A percentile compares a stretch with the other conserved stretches of the same genome.
Conservation (phyloP, 345 rosid genomes). For the Triadica sebifera region DNA sequence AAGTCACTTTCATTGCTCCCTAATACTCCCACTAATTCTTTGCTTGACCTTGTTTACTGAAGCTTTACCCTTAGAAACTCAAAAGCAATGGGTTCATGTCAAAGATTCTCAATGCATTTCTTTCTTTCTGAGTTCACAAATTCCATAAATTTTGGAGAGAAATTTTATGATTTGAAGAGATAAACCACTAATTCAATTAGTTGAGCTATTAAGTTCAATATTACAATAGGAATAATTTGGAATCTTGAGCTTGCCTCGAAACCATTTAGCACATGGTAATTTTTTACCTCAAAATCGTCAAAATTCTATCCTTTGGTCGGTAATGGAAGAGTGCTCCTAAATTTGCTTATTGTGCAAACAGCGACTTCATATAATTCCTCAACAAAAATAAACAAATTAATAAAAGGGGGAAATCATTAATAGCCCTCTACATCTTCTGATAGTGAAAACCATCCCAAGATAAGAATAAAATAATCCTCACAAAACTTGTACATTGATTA, state of each 20-base stretch:
- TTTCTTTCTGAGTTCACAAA: background rate
- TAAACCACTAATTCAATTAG: background rate
- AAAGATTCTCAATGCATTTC: background rate
- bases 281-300: slow-evolving; percentile 1
- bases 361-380: background rate
- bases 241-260: slow-evolving; percentile 13
- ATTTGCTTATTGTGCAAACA: background rate
- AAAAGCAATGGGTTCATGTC: background rate
- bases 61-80: background rate
- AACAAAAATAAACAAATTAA: background rate
- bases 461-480: slow-evolving; percentile 20
- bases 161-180: background rate
- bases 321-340: slow-evolving; percentile 3
- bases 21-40: slow-evolving; percentile 22
- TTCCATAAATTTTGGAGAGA: background rate
- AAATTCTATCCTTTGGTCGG: slow-evolving; percentile 6
- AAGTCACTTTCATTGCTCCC: slow-evolving; percentile 47
- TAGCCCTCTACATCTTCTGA: slow-evolving; percentile 5
- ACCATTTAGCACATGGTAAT: slow-evolving; percentile 17
- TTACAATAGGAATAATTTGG: background rate
- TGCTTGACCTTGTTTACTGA: background rate
- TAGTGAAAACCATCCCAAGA: background rate
- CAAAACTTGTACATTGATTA: slow-evolving; percentile 7
- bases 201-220: background rate
- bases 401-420: background rate